Percentiles rank a stretch among this genome's conserved stretches.
Evolutionary conservation across 129 eudicot genomes (phyloP).

Genomic region (Lactuca sativa): DNA sequence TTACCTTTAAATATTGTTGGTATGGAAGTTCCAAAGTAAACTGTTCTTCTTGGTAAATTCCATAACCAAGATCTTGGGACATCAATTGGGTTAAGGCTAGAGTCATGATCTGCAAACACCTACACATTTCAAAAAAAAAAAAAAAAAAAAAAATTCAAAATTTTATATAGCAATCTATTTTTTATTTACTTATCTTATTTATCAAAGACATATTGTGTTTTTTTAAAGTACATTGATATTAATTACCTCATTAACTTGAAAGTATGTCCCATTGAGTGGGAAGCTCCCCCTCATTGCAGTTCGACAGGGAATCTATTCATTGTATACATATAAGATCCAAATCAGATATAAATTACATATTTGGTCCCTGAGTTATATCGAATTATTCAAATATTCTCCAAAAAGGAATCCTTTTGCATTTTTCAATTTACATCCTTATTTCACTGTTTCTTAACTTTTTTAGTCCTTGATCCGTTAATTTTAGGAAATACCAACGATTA

Average conservation of each 20-base stretch:
- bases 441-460: background rate
- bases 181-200: no score
- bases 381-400: no score
- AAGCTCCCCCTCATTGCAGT: conserved; percentile 98
- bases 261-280: conserved; percentile 93
- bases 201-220: no score
- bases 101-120: conserved; percentile 95
- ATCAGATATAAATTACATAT: conserved; percentile 6
- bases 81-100: conserved; percentile 73
- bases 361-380: background rate
- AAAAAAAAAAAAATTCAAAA: background rate
- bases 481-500: no score
- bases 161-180: no score
- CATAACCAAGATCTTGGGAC: conserved; percentile 83
- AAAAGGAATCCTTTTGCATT: background rate
- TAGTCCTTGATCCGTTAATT: no score
- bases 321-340: conserved; percentile 13
- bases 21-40: conserved; percentile 86
- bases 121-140: conserved; percentile 32
- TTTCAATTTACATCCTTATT: background rate
- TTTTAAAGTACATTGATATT: background rate
- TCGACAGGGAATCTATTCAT: conserved; percentile 81
- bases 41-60: conserved; percentile 80
- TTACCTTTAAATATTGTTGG: conserved; percentile 85
- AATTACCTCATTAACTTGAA: conserved; percentile 92